A percentile compares a stretch with the other conserved stretches of the same genome.
phyloP scores from a whole-genome alignment of 1,139 yeast genomes.

The Geotrichum carabidarum region DNA sequence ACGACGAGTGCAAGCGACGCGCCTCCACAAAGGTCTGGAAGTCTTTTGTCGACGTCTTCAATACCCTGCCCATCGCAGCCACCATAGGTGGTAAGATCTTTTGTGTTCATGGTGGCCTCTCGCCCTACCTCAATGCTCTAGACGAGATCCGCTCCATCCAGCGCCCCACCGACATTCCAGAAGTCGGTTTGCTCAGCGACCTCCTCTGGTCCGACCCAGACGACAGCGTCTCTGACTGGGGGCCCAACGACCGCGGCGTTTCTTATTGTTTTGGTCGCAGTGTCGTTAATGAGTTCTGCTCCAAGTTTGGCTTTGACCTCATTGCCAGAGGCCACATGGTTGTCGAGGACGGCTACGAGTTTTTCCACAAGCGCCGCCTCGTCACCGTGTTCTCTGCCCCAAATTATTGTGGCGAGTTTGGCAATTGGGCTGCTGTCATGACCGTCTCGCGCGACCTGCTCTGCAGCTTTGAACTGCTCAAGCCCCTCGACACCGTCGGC shows the following conservation, averaged over 20 bases:
- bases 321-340: conserved; percentile 98
- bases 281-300: conserved; percentile 87
- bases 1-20: conserved; percentile 95
- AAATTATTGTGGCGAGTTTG: conserved; percentile 97
- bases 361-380: conserved; percentile 88
- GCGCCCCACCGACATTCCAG: conserved; percentile 99
- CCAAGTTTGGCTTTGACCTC: conserved; percentile 94
- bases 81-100: conserved; percentile 95
- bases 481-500: conserved; percentile 67
- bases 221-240: conserved; percentile 95
- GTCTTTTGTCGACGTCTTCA: conserved; percentile 95
- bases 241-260: conserved; percentile 96
- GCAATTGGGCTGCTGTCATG: conserved; percentile 99
- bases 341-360: conserved; percentile 97
- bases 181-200: conserved; percentile 91
- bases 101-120: conserved; percentile 97
- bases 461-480: conserved; percentile 95
- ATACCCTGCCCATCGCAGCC: conserved; percentile 96
- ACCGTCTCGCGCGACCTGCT: conserved; percentile 91
- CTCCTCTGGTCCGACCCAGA: conserved; percentile 98
- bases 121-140: conserved; percentile 95
- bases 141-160: conserved; percentile 96
- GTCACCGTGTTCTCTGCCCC: conserved; percentile 96
- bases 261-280: conserved; percentile 98
- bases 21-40: conserved; percentile 97